Evolutionary conservation across 805 yeast species (phyloP), one percentile per base, ranked within the genome.

Genomic region (Candida ortonii): DNA sequence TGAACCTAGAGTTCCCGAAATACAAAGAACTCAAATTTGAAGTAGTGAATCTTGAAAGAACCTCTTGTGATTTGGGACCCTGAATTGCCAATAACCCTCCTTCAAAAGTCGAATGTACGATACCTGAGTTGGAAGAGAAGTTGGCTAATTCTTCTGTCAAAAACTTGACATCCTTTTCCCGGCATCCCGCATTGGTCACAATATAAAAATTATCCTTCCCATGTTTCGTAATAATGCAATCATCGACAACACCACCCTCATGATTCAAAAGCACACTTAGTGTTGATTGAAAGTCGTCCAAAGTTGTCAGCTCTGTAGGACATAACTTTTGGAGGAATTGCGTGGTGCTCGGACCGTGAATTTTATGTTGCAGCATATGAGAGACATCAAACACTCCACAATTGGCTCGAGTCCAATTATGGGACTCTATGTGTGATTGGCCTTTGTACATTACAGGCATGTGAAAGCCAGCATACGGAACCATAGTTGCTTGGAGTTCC

Each of bases 371-470:
- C 32, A 90, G 72, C 98, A 93, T 93, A 62, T 93, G 98, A 35
- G 96, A 85, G 33, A 93, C 98, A 58, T 93, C 98, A 53, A 93
- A 93, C 32, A 93, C 67, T 6, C 98, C 98, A 22, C 89, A 88
- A 43, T 84, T 75, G 14, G 67, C 53, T 59, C 98, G 76, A 0
- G 90, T 94, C 97, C 97, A 93, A 34, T 82, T 74, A 65, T 93
- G 98, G 1, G 97, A 88, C 42, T 88, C 95, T 25, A 87, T 78
- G 59, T 90, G 97, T 2, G 85, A 63, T 62, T 85, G 95, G n/a
- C 71, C 79, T 44, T 76, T 72, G 67, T 89, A 93, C 19, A 87
- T 62, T 7, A 93, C 88, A 2, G 98, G 98, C 97, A 93, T 90
- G 29, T 81, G 76, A 53, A 76, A 93, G n/a, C 96, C 96, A 12